Evolutionary conservation across 2,329 filamentous ascomycete species (phyloP).

Genomic region (Aureobasidium sp.): DNA sequence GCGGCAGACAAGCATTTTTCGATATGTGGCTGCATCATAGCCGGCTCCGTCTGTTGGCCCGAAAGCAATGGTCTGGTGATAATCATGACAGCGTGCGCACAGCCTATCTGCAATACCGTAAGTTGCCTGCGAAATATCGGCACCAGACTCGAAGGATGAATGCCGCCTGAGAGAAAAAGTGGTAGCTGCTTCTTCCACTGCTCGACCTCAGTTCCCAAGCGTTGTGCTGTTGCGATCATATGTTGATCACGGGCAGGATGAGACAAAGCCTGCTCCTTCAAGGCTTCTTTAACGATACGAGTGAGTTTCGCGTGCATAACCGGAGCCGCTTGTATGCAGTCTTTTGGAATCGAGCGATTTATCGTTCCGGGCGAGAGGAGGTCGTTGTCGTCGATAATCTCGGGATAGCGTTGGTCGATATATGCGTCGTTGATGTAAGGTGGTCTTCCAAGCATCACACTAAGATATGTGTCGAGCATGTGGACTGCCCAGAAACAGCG

Average conservation of each 20-base stretch:
- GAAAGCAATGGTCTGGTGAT: slow-evolving; percentile 26
- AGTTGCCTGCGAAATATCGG: slow-evolving; percentile 33
- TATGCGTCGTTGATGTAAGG: slow-evolving; percentile 54
- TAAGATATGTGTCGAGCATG: slow-evolving; percentile 53
- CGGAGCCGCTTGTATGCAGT: slow-evolving; percentile 36
- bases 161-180: slow-evolving; percentile 36
- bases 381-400: slow-evolving; percentile 47
- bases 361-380: slow-evolving; percentile 33
- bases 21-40: background rate
- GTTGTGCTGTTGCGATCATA: slow-evolving; percentile 32
- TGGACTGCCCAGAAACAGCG: slow-evolving; percentile 57
- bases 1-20: slow-evolving; percentile 5
- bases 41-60: background rate
- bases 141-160: slow-evolving; percentile 37
- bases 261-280: slow-evolving; percentile 26
- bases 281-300: slow-evolving; percentile 25
- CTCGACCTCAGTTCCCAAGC: slow-evolving; percentile 29
- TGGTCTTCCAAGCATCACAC: slow-evolving; percentile 53
- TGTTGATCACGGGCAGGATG: slow-evolving; percentile 26
- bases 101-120: slow-evolving; percentile 25
- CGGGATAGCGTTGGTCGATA: slow-evolving; percentile 53
- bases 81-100: slow-evolving; percentile 29
- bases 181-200: slow-evolving; percentile 22
- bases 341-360: slow-evolving; percentile 20
- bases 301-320: slow-evolving; percentile 37